These are phyloP conservation scores for Kluyveromyces lactis DNA, from an alignment of 805 yeast species.

Conservation along the genomic window DNA sequence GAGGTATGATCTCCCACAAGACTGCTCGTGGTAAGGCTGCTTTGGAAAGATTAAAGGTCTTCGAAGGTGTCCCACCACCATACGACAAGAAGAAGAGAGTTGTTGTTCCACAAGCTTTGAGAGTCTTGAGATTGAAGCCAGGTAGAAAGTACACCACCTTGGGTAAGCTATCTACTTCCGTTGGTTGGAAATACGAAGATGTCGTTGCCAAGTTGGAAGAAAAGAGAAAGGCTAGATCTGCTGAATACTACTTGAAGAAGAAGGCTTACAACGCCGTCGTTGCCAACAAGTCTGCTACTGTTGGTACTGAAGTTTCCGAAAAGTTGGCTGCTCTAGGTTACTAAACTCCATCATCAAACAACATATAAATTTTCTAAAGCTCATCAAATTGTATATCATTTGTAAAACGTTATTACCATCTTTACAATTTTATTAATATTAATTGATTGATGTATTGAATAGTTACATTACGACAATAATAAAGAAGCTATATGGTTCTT, in stretches of 20 bases:
- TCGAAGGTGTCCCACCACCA: slow-evolving; percentile 99
- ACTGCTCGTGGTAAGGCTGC: slow-evolving; percentile 99
- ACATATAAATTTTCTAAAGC: slow-evolving; percentile 3
- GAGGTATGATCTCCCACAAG: slow-evolving; percentile 99
- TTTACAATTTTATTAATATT: slow-evolving; percentile 3
- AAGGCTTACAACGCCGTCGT: slow-evolving; percentile 84
- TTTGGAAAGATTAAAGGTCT: slow-evolving; percentile 97
- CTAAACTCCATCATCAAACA: slow-evolving; percentile 41
- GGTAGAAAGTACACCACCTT: slow-evolving; percentile 99
- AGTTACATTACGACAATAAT: neutral
- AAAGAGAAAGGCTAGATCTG: slow-evolving; percentile 98
- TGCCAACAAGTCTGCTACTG: slow-evolving; percentile 80
- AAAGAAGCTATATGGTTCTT: no score
- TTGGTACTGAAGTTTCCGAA: slow-evolving; percentile 84
- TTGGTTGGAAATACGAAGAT: slow-evolving; percentile 99
- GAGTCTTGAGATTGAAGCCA: slow-evolving; percentile 98
- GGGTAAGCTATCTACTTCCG: slow-evolving; percentile 91
- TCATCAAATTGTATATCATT: slow-evolving; percentile 6
- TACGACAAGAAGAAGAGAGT: slow-evolving; percentile 99
- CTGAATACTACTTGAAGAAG: slow-evolving; percentile 99
- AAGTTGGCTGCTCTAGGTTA: slow-evolving; percentile 96
- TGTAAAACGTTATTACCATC: slow-evolving; percentile 9
- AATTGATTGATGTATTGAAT: slow-evolving; percentile 4
- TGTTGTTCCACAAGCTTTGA: slow-evolving; percentile 98
- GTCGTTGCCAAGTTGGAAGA: slow-evolving; percentile 96